Evolutionary conservation across 2,329 filamentous ascomycete genomes (phyloP).

Genomic region (Fusarium lyarnte): DNA sequence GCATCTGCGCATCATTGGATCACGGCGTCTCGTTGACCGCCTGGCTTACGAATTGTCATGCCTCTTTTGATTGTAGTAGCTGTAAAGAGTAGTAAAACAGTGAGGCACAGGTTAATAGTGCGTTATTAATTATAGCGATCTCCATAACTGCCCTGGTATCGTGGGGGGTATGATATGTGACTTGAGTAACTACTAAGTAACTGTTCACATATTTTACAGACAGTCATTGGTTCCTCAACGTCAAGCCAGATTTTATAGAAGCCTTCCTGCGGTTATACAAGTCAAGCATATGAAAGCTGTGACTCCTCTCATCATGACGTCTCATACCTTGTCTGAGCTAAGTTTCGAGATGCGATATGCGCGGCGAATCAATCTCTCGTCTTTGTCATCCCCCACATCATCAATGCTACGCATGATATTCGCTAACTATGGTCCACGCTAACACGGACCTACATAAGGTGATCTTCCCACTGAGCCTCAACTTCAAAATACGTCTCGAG

Average conservation of each 20-base stretch:
- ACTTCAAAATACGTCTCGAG: background rate
- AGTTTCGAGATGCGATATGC: background rate
- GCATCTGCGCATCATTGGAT: conserved; percentile 31
- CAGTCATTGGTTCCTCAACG: background rate
- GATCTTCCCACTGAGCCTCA: background rate
- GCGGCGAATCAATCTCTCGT: conserved; percentile 31
- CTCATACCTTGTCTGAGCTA: background rate
- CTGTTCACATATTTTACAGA: background rate
- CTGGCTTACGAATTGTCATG: conserved; percentile 27
- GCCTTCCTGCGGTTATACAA: background rate
- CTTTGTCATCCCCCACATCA: conserved; percentile 33
- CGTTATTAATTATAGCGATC: background rate
- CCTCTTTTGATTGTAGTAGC: background rate
- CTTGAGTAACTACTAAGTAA: background rate
- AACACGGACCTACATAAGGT: background rate
- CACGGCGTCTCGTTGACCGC: conserved; percentile 24
- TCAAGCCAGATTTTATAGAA: background rate
- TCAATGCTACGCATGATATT: background rate
- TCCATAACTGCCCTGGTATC: background rate
- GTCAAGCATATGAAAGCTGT: background rate
- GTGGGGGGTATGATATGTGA: background rate
- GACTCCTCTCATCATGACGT: conserved; percentile 1
- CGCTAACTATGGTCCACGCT: background rate
- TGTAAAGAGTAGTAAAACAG: background rate
- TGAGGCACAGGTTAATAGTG: conserved; percentile 6